These are phyloP conservation scores for Camellia oleifera DNA, from an alignment of 179 eudicot species.

Conservation along the genomic window DNA sequence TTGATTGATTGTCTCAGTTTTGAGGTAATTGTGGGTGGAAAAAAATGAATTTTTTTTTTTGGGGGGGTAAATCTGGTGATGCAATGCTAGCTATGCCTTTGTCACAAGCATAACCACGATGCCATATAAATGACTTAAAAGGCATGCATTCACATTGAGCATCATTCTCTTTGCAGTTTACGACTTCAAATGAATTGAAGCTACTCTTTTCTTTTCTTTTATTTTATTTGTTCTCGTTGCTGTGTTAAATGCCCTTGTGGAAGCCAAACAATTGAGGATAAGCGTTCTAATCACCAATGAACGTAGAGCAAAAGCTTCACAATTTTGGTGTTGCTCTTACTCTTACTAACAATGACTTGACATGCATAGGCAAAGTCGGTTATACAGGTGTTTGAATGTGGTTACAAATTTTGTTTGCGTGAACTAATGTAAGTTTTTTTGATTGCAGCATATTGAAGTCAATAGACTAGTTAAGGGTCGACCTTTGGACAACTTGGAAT, in stretches of 20 bases:
- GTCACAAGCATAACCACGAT: no score
- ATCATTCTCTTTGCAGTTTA: not conserved
- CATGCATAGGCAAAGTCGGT: not conserved
- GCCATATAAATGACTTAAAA: not conserved
- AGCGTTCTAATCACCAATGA: not conserved
- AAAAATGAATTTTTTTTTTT: no score
- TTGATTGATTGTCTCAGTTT: no score
- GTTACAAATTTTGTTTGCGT: not conserved
- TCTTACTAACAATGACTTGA: not conserved
- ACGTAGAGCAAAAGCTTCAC: not conserved
- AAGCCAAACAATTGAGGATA: not conserved
- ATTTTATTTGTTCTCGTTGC: no score
- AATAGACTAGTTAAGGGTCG: slow-evolving; percentile 82
- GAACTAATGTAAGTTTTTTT: slow-evolving; percentile 7
- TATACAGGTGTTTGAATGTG: not conserved
- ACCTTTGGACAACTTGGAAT: slow-evolving; percentile 91
- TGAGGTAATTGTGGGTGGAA: no score
- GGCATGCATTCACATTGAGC: not conserved
- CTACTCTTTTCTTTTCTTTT: no score
- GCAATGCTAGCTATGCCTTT: no score
- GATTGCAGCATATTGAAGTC: slow-evolving; percentile 81
- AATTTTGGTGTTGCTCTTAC: not conserved
- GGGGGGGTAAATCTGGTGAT: no score
- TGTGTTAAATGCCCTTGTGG: not conserved
- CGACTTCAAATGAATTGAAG: no score